Evolutionary conservation across 2,329 filamentous ascomycete genomes (phyloP).

Genomic region (Iodosphaeria phyllophila): DNA sequence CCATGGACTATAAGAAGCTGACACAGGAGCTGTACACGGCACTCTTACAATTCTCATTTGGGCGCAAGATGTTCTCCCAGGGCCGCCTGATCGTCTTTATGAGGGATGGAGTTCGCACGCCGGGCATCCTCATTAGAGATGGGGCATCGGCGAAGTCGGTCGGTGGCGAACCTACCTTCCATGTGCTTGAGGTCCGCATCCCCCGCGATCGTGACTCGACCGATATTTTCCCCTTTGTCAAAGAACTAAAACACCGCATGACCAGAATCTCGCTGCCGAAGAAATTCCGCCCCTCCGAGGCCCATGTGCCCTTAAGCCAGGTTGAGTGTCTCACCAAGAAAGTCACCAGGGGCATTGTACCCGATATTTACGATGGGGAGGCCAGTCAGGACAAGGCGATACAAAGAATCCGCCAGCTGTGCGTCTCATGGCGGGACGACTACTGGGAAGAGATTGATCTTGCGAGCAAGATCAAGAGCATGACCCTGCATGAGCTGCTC

Average conservation of each 20-base stretch:
- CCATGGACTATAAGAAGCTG: conserved; percentile 62
- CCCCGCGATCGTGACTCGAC: conserved; percentile 53
- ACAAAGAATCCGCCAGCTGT: conserved; percentile 49
- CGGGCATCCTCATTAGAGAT: conserved; percentile 63
- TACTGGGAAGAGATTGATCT: conserved; percentile 91
- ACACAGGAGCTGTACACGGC: conserved; percentile 65
- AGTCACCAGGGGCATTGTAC: conserved; percentile 35
- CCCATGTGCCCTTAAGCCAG: conserved; percentile 55
- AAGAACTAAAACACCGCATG: conserved; percentile 48
- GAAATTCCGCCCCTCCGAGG: conserved; percentile 41
- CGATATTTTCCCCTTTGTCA: conserved; percentile 74
- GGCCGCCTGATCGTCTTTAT: conserved; percentile 71
- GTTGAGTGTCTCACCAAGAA: conserved; percentile 73
- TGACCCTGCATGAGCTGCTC: conserved; percentile 64
- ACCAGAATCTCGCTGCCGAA: conserved; percentile 50
- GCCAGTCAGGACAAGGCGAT: conserved; percentile 36
- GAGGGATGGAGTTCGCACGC: conserved; percentile 65
- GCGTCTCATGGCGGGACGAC: conserved; percentile 52
- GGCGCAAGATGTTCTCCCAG: conserved; percentile 57
- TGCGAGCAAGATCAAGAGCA: conserved; percentile 60
- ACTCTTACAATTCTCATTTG: conserved; percentile 62
- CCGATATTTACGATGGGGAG: conserved; percentile 35
- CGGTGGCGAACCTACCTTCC: conserved; percentile 44
- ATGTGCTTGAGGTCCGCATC: conserved; percentile 61
- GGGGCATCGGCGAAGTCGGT: conserved; percentile 44